A percentile compares a stretch with the other conserved stretches of the same genome.
Conservation (phyloP, 495 filamentous ascomycete species). For the Chlorociboria aeruginascens region DNA sequence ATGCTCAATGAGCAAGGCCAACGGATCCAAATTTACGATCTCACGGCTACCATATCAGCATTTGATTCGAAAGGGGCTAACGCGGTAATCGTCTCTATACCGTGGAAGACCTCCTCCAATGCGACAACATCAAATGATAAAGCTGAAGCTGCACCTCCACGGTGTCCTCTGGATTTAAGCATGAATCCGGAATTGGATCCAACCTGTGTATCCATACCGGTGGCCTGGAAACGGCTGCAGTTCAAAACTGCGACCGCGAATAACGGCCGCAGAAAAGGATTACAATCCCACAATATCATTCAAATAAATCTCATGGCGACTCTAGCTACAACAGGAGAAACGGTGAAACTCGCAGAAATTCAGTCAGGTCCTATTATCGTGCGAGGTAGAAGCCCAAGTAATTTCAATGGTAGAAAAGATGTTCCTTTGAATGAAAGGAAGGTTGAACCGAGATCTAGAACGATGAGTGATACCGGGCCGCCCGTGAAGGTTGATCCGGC, state of each 20-base stretch:
- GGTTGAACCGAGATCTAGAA: constrained; percentile 21
- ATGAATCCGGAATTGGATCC: constrained; percentile 67
- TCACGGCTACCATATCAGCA: constrained; percentile 71
- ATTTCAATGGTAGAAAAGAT: constrained; percentile 58
- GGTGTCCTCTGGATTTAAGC: constrained; percentile 55
- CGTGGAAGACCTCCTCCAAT: constrained; percentile 71
- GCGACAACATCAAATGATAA: constrained; percentile 34
- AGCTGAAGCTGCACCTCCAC: constrained; percentile 35
- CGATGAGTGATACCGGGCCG: constrained; percentile 9
- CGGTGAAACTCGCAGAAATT: constrained; percentile 47
- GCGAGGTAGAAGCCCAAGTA: constrained; percentile 52
- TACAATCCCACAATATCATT: constrained; percentile 62
- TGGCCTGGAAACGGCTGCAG: constrained; percentile 84
- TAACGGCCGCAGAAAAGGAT: constrained; percentile 58
- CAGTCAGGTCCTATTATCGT: constrained; percentile 58
- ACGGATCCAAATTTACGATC: constrained; percentile 57
- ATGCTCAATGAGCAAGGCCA: constrained; percentile 71
- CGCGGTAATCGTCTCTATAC: constrained; percentile 85
- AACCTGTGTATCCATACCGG: constrained; percentile 63
- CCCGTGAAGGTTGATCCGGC: constrained; percentile 16
- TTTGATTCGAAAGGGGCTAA: constrained; percentile 81
- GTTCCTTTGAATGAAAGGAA: constrained; percentile 43
- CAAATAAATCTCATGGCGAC: constrained; percentile 50
- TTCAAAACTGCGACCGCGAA: constrained; percentile 89
- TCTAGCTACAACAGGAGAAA: constrained; percentile 43